Conservation (phyloP, 768 basidiomycete genomes). For the Tricholoma saponaceum region DNA sequence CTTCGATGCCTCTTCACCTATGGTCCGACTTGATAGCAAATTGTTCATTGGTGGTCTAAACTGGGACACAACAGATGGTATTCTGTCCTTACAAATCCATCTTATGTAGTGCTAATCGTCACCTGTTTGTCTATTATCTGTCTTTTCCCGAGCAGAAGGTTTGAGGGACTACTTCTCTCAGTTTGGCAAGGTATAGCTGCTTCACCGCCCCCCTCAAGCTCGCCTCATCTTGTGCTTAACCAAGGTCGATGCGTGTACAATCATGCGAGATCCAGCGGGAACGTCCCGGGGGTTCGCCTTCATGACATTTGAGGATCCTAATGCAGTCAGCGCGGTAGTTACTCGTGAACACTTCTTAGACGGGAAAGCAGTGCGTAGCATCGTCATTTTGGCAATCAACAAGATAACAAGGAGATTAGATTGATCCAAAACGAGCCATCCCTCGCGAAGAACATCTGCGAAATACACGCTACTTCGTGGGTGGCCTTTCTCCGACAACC, state of each 20-base stretch:
- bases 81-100: slow-evolving; percentile 28
- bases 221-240: slow-evolving; percentile 13
- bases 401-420: slow-evolving; percentile 37
- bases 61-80: slow-evolving; percentile 92
- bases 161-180: slow-evolving; percentile 71
- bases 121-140: slow-evolving; percentile 18
- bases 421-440: slow-evolving; percentile 86
- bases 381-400: neutral
- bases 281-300: slow-evolving; percentile 84
- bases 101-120: slow-evolving; percentile 34
- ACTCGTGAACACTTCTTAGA: slow-evolving; percentile 67
- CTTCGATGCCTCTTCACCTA: slow-evolving; percentile 18
- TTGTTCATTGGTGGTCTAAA: slow-evolving; percentile 89
- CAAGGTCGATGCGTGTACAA: slow-evolving; percentile 76
- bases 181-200: slow-evolving; percentile 61
- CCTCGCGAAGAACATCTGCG: slow-evolving; percentile 75
- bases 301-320: slow-evolving; percentile 71
- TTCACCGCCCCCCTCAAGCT: slow-evolving; percentile 2
- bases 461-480: slow-evolving; percentile 80
- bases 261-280: slow-evolving; percentile 77
- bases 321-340: slow-evolving; percentile 62
- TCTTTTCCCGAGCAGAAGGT: slow-evolving; percentile 43
- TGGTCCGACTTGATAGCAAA: slow-evolving; percentile 53
- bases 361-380: slow-evolving; percentile 61
- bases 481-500: slow-evolving; percentile 64